Evolutionary conservation across 306 rosid genomes (phyloP).

Genomic region (Quercus gilva): DNA sequence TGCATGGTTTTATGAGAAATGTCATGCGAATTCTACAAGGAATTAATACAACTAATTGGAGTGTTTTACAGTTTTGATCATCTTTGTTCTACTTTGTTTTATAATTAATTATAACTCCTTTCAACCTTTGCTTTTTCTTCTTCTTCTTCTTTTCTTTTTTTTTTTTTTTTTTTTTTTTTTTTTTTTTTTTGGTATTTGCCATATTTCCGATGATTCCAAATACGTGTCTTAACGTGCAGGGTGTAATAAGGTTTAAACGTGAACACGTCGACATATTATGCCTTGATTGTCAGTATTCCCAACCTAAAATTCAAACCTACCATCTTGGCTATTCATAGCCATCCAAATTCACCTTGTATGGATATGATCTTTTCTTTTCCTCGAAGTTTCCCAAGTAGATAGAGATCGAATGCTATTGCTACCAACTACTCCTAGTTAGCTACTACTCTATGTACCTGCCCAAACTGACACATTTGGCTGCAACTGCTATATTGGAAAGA

Average conservation of each 20-base stretch:
- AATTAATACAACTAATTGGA: neutral
- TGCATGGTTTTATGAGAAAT: neutral
- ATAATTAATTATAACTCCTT: neutral
- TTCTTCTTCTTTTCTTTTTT: too few relatives aligned
- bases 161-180: neutral
- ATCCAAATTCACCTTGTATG: neutral
- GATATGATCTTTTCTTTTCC: too few relatives aligned
- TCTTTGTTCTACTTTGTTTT: neutral
- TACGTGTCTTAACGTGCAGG: neutral
- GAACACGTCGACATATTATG: neutral
- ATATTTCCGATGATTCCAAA: neutral
- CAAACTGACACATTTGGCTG: too few relatives aligned
- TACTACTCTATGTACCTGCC: too few relatives aligned
- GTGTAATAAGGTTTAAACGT: neutral
- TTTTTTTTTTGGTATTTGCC: neutral
- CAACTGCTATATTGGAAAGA: too few relatives aligned
- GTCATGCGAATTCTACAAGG: neutral
- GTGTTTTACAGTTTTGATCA: neutral
- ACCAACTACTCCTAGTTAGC: too few relatives aligned
- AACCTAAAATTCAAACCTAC: slow-evolving; percentile 9
- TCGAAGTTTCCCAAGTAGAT: too few relatives aligned
- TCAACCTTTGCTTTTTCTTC: neutral
- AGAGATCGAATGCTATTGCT: too few relatives aligned
- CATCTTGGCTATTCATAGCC: neutral
- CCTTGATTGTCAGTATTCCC: neutral